phyloP scores from a whole-genome alignment of 140 eudicot genomes.

The Senecio squalidus region DNA sequence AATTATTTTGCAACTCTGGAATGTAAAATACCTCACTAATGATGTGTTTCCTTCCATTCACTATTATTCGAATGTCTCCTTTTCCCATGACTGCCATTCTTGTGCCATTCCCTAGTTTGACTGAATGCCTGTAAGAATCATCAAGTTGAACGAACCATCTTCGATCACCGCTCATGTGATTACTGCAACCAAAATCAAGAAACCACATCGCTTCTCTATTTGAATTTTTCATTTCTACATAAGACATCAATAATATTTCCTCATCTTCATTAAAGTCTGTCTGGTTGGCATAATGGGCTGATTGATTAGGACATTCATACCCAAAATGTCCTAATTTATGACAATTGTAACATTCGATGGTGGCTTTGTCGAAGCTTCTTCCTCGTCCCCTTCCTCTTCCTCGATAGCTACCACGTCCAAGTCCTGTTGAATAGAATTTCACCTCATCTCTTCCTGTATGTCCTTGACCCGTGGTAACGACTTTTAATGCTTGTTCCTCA shows the following conservation, averaged over 20 bases:
- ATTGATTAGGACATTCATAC: constrained; percentile 3
- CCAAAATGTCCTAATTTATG: constrained; percentile 9
- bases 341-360: constrained; percentile 7
- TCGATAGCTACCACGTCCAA: neutral
- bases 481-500: constrained; percentile 4
- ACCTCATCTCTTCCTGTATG: neutral
- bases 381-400: neutral
- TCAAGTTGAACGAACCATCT: neutral
- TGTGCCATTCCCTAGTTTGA: neutral
- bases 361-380: neutral
- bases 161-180: neutral
- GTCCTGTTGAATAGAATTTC: neutral
- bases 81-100: neutral
- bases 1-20: neutral
- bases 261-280: constrained; percentile 9
- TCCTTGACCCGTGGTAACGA: neutral
- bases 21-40: neutral
- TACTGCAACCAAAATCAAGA: neutral
- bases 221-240: neutral
- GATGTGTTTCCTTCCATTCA: neutral
- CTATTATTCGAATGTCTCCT: neutral
- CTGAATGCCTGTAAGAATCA: neutral
- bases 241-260: constrained; percentile 4
- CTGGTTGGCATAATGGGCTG: neutral
- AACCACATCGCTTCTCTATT: neutral